These are phyloP conservation scores for Aureobasidium sp. DNA, from an alignment of 2,329 filamentous ascomycete species.

Conservation along the genomic window DNA sequence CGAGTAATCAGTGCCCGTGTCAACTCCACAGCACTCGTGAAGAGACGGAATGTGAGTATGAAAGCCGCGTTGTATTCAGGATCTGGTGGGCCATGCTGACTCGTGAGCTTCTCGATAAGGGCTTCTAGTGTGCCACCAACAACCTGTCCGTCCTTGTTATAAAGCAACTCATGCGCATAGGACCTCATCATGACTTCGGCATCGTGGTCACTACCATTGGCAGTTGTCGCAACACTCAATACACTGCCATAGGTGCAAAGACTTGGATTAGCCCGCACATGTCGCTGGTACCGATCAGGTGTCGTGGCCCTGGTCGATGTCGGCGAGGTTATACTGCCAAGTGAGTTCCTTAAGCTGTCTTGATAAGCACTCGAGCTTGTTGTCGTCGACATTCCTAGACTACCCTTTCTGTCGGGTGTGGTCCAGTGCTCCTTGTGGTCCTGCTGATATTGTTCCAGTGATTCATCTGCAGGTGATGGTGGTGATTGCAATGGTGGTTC, in stretches of 20 bases:
- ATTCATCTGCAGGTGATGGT: slow-evolving; percentile 4
- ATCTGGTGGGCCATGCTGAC: slow-evolving; percentile 87
- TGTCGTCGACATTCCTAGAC: slow-evolving; percentile 66
- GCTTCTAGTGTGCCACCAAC: slow-evolving; percentile 85
- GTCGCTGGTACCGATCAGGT: slow-evolving; percentile 57
- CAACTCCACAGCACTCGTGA: slow-evolving; percentile 73
- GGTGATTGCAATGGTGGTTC: slow-evolving; percentile 6
- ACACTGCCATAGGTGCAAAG: slow-evolving; percentile 37
- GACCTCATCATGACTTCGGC: slow-evolving; percentile 84
- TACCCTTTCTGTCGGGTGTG: slow-evolving; percentile 49
- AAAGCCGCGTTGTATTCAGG: slow-evolving; percentile 89
- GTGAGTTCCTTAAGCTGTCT: slow-evolving; percentile 67
- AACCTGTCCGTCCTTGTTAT: slow-evolving; percentile 93
- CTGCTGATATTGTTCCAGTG: not conserved
- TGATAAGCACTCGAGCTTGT: slow-evolving; percentile 73
- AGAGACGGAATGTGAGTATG: slow-evolving; percentile 91
- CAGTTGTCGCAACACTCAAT: slow-evolving; percentile 51
- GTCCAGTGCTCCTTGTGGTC: slow-evolving; percentile 7
- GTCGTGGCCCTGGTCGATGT: slow-evolving; percentile 84
- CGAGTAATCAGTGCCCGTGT: slow-evolving; percentile 79
- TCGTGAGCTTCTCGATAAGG: slow-evolving; percentile 88
- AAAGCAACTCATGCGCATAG: slow-evolving; percentile 82
- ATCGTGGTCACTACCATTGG: slow-evolving; percentile 64
- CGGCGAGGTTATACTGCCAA: slow-evolving; percentile 70
- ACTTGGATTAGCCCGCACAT: slow-evolving; percentile 51